These are phyloP conservation scores for Colletotrichum zoysiae DNA, from an alignment of 2,329 filamentous ascomycete species.

Conservation along the genomic window DNA sequence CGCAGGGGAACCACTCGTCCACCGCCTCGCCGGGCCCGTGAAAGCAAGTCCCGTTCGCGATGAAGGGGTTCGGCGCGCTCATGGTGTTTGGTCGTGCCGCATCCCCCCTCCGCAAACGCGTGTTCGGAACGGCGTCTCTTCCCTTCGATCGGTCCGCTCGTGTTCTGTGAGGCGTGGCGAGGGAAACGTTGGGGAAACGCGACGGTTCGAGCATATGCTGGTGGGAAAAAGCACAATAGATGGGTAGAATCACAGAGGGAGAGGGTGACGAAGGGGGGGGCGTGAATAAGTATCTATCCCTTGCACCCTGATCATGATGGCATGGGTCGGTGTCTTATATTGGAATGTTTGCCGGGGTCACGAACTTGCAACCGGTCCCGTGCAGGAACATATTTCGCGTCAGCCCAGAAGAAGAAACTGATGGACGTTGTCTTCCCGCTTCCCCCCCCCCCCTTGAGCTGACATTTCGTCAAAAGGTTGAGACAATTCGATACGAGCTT, in stretches of 20 bases:
- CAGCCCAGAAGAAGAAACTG: slow-evolving; percentile 17
- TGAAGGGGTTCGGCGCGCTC: slow-evolving; percentile 43
- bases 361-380: not conserved
- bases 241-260: not conserved
- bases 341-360: slow-evolving; percentile 15
- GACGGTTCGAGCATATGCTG: not conserved
- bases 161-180: not conserved
- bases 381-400: not conserved
- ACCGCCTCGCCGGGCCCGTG: slow-evolving; percentile 37
- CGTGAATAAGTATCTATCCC: slow-evolving; percentile 4
- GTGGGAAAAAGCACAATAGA: not conserved
- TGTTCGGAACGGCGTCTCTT: not conserved
- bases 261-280: not conserved
- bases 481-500: slow-evolving; percentile 15
- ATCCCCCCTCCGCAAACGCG: not conserved
- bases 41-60: slow-evolving; percentile 53
- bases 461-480: slow-evolving; percentile 3
- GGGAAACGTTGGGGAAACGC: not conserved
- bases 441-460: not conserved
- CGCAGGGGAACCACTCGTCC: slow-evolving; percentile 49
- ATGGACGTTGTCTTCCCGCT: not conserved
- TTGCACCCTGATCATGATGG: slow-evolving; percentile 1
- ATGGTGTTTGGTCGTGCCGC: slow-evolving; percentile 15
- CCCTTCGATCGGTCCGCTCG: not conserved
- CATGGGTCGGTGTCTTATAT: slow-evolving; percentile 10